phyloP scores from a whole-genome alignment of 192 early-diverging fungal genomes.

The Physocladia obscura region DNA sequence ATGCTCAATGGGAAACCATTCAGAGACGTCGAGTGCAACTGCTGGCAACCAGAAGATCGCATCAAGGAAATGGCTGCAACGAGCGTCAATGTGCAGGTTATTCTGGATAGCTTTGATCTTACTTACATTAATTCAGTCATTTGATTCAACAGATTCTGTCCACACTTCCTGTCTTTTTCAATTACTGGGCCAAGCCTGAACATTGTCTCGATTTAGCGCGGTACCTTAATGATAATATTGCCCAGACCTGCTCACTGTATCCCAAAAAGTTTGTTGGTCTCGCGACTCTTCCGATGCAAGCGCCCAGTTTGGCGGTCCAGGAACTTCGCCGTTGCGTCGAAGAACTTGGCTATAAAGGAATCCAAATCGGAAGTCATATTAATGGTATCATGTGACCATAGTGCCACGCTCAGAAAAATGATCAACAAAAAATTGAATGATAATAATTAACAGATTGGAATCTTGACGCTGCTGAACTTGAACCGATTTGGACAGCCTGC shows the following conservation, averaged over 20 bases:
- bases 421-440: too few species aligned
- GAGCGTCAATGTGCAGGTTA: slow-evolving; percentile 60
- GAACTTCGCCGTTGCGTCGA: slow-evolving; percentile 64
- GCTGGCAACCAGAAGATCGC: slow-evolving; percentile 64
- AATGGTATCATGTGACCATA: slow-evolving; percentile 52
- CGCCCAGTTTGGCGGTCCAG: slow-evolving; percentile 60
- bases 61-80: slow-evolving; percentile 55
- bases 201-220: slow-evolving; percentile 43
- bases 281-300: slow-evolving; percentile 69
- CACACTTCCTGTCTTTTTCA: slow-evolving; percentile 71
- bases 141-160: slow-evolving; percentile 37
- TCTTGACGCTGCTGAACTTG: slow-evolving; percentile 66
- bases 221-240: slow-evolving; percentile 44
- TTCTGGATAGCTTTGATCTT: background rate
- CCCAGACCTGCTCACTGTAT: slow-evolving; percentile 57
- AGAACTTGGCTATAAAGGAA: slow-evolving; percentile 60
- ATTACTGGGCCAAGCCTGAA: slow-evolving; percentile 40
- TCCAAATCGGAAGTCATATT: slow-evolving; percentile 51
- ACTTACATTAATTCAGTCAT: background rate
- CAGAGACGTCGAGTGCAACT: slow-evolving; percentile 67
- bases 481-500: slow-evolving; percentile 64
- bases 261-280: slow-evolving; percentile 63
- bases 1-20: slow-evolving; percentile 70
- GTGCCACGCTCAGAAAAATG: too few species aligned
- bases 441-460: slow-evolving; percentile 54